These are phyloP conservation scores for Pinguiococcus pyrenoidosus DNA, from an alignment of 108 stramenopile genomes.

Conservation along the genomic window DNA sequence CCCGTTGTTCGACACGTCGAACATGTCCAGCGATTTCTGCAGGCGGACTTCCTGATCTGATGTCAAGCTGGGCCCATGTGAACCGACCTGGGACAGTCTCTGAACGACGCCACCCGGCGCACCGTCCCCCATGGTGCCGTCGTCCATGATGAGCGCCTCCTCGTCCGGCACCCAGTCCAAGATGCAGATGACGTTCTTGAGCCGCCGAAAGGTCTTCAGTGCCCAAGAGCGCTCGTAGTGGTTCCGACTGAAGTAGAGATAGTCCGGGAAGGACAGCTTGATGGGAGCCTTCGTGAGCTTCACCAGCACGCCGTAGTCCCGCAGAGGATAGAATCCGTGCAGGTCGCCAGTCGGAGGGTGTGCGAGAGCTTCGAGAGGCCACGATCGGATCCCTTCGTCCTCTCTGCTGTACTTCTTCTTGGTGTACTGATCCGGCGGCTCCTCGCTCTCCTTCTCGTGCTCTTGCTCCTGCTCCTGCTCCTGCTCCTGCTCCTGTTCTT, in stretches of 20 bases:
- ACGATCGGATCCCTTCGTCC: conserved; percentile 77
- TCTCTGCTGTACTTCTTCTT: conserved; percentile 90
- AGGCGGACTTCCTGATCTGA: conserved; percentile 70
- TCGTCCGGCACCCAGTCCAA: conserved; percentile 65
- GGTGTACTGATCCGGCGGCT: conserved; percentile 72
- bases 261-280: conserved; percentile 31
- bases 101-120: neutral
- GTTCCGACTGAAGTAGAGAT: conserved; percentile 66
- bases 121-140: too few relatives aligned
- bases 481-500: conserved; percentile 90
- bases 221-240: conserved; percentile 87
- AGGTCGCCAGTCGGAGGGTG: conserved; percentile 13
- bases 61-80: conserved; percentile 53
- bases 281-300: conserved; percentile 45
- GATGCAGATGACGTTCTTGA: conserved; percentile 92
- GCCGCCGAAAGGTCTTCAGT: conserved; percentile 75
- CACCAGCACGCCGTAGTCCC: conserved; percentile 83
- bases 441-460: conserved; percentile 48
- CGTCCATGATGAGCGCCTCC: conserved; percentile 8
- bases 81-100: neutral
- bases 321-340: conserved; percentile 72
- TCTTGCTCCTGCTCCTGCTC: conserved; percentile 59
- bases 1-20: conserved; percentile 63
- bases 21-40: conserved; percentile 63
- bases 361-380: conserved; percentile 64